Percentiles rank a stretch among this genome's conserved stretches.
Conservation (phyloP, 331 rosid species). For the Malus hybrid region DNA sequence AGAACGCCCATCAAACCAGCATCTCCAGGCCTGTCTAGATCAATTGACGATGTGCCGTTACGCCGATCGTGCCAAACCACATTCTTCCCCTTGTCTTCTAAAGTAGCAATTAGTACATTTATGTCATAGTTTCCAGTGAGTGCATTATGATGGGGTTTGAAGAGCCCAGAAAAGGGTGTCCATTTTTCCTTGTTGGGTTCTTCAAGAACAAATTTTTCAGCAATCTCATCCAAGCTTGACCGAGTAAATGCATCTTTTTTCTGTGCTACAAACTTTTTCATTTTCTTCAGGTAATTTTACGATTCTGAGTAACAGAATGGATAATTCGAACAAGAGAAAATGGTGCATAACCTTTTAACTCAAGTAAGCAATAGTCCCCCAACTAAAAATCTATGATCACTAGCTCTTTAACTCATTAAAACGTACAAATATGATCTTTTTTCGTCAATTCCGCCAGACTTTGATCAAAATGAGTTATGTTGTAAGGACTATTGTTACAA, state of each 20-base stretch:
- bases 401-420: no score
- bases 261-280: slow-evolving; percentile 26
- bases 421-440: no score
- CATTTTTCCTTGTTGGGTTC: slow-evolving; percentile 49
- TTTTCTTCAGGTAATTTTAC: background rate
- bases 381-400: no score
- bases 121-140: slow-evolving; percentile 88
- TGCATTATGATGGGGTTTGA: slow-evolving; percentile 76
- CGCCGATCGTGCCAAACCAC: slow-evolving; percentile 93
- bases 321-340: background rate
- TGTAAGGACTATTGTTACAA: fast-evolving
- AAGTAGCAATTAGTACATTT: slow-evolving; percentile 72
- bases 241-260: slow-evolving; percentile 58
- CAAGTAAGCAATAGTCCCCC: no score
- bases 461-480: no score
- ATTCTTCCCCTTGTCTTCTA: slow-evolving; percentile 66
- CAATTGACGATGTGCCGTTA: slow-evolving; percentile 54
- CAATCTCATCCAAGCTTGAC: slow-evolving; percentile 53
- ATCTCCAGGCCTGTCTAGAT: slow-evolving; percentile 54
- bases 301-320: background rate
- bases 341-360: no score
- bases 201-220: slow-evolving; percentile 50
- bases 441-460: no score
- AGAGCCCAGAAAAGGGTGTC: slow-evolving; percentile 52
- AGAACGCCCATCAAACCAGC: slow-evolving; percentile 71